phyloP scores from a whole-genome alignment of 2,329 filamentous ascomycete genomes.

The Nemania sp. region DNA sequence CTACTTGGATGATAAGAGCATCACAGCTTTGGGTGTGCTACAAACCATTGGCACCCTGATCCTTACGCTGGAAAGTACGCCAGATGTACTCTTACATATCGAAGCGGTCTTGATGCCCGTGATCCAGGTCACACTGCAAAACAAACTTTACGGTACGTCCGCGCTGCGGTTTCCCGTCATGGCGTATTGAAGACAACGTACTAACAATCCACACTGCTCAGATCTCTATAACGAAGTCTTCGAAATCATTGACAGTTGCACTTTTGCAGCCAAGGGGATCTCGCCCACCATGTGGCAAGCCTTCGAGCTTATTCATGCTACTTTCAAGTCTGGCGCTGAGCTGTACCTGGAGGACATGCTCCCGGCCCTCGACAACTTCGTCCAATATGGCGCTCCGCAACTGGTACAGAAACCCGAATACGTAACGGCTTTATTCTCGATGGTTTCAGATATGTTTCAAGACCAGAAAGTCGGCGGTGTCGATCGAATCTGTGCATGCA shows the following conservation, averaged over 20 bases:
- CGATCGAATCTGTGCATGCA: conserved; percentile 95
- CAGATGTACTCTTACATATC: conserved; percentile 90
- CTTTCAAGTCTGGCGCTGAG: conserved; percentile 96
- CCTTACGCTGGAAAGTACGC: conserved; percentile 93
- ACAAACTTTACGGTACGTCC: conserved; percentile 84
- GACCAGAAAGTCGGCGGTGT: conserved; percentile 92
- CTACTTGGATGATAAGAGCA: conserved; percentile 97
- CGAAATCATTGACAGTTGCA: conserved; percentile 99
- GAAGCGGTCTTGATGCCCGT: conserved; percentile 97
- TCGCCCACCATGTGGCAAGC: conserved; percentile 98
- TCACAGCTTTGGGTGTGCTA: conserved; percentile 91
- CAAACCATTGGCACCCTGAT: conserved; percentile 98
- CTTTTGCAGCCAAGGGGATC: conserved; percentile 94
- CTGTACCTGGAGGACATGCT: conserved; percentile 99
- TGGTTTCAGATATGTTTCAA: conserved; percentile 93
- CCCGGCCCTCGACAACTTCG: conserved; percentile 95
- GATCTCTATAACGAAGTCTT: conserved; percentile 98
- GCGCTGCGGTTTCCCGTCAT: background rate
- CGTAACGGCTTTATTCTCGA: conserved; percentile 84
- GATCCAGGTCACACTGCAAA: conserved; percentile 92
- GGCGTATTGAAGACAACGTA: background rate
- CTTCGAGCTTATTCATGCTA: conserved; percentile 94
- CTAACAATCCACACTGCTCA: conserved; percentile 37
- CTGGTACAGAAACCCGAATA: conserved; percentile 84
- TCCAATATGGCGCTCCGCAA: conserved; percentile 84